Base-by-base conservation (phyloP, 139 green algal genomes). In the Pseudopediastrum boryanum region DNA sequence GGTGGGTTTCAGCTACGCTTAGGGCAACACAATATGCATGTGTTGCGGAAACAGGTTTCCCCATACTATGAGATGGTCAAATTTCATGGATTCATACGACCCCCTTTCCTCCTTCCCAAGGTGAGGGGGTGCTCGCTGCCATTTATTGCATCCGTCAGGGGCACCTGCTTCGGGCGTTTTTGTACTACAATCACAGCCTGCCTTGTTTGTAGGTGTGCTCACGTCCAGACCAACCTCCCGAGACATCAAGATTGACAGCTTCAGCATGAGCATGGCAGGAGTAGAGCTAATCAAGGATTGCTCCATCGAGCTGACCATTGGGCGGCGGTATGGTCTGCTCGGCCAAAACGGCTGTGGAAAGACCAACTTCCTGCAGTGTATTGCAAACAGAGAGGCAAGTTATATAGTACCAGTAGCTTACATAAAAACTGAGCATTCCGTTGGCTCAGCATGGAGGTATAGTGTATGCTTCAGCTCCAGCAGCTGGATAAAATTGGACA, bases 261-360 rank as follows among this genome's bases (percentile, higher is more conserved):
- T 94, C 86, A 89, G 79, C 51, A 89, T 96, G 86, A 84, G 79
- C n/a, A 84, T 96, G 46, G 87, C 87, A 35, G 92, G 92, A 9
- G 59, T 75, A 8, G 87, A 94, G 80, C 84, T 93, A n/a, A 90
- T 93, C 78, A 36, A 77, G 52, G 91, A 95, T 44, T 94, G 89
- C 77, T 87, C 83, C 62, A 93, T 97, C 33, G 90, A 96, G 85
- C 83, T 97, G 10, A 96, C 92, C 51, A 92, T 94, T 39, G 93
- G 89, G 0, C 79, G 90, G 50, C 92, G 93, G 12, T 97, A 97
- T 85, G 93, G 93, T 21, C 83, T 97, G 0, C 78, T 98, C 27
- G 93, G 93, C 10, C 90, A 94, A 67, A 98, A 98, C 77, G 94
- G 94, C 39, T 95, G 89, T 77, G 94, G 94, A 70, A 98, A 98